Conservation (phyloP, 345 rosid genomes). For the Pelargonium nanum region DNA sequence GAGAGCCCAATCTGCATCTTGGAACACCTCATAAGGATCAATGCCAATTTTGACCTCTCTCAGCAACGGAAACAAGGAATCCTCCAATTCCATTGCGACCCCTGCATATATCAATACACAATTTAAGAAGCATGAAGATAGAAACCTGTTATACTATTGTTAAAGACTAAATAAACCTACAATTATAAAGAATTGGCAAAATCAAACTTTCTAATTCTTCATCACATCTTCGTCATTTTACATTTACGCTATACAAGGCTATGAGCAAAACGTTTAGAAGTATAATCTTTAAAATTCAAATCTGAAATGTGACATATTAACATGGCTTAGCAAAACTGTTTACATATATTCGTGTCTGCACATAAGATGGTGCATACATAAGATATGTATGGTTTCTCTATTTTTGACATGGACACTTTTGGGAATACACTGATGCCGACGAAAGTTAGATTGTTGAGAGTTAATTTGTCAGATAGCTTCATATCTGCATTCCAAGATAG, state of each 20-base stretch:
- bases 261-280: not conserved
- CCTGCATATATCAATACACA: slow-evolving; percentile 28
- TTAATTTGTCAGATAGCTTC: too few species aligned
- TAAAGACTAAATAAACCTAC: not conserved
- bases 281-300: too few species aligned
- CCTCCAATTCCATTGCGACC: slow-evolving; percentile 99
- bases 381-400: too few species aligned
- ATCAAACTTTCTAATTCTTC: not conserved
- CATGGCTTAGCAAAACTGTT: too few species aligned
- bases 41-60: slow-evolving; percentile 88
- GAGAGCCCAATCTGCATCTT: slow-evolving; percentile 96
- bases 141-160: not conserved
- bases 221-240: not conserved
- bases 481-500: too few species aligned
- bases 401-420: too few species aligned
- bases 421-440: too few species aligned
- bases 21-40: slow-evolving; percentile 67
- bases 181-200: too few species aligned
- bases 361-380: too few species aligned
- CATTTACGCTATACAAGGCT: not conserved
- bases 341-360: too few species aligned
- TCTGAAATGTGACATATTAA: too few species aligned
- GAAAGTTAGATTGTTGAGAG: too few species aligned
- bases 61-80: slow-evolving; percentile 84
- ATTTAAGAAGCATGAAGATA: slow-evolving; percentile 5